A percentile compares a stretch with the other conserved stretches of the same genome.
These are phyloP conservation scores for Eudorina sp. DNA, from an alignment of 139 green algal species.

Conservation along the genomic window DNA sequence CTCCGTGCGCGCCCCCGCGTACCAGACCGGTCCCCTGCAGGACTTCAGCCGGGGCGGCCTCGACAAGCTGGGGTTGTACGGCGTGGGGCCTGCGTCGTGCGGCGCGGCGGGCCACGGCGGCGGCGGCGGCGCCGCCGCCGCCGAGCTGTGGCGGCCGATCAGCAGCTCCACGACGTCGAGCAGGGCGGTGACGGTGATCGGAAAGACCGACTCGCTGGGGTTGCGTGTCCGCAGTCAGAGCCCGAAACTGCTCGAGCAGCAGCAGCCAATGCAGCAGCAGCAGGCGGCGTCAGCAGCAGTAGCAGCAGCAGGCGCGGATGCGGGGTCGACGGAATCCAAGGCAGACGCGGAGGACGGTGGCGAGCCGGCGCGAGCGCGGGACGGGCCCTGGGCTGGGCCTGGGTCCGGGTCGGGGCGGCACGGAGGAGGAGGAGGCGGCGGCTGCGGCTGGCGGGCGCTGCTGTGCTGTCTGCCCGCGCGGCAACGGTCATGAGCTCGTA, in stretches of 20 bases:
- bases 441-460: slow-evolving; percentile 11
- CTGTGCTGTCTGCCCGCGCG: background rate
- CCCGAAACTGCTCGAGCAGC: background rate
- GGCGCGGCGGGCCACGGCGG: background rate
- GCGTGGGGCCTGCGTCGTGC: background rate
- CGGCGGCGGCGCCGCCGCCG: background rate
- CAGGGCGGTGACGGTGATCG: background rate
- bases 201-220: background rate
- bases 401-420: too few species aligned
- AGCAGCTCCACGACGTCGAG: background rate
- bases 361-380: too few species aligned
- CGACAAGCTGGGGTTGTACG: background rate
- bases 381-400: too few species aligned
- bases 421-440: too few species aligned
- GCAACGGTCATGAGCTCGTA: background rate
- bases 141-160: background rate
- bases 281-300: background rate
- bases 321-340: background rate
- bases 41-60: background rate
- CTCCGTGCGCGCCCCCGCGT: background rate
- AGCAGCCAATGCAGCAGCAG: background rate
- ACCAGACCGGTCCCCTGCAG: background rate
- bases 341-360: background rate
- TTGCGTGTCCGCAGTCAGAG: background rate
- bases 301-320: background rate